Evolutionary conservation across 1,139 yeast genomes (phyloP).

Genomic region (Candida pseudoviswanathii): DNA sequence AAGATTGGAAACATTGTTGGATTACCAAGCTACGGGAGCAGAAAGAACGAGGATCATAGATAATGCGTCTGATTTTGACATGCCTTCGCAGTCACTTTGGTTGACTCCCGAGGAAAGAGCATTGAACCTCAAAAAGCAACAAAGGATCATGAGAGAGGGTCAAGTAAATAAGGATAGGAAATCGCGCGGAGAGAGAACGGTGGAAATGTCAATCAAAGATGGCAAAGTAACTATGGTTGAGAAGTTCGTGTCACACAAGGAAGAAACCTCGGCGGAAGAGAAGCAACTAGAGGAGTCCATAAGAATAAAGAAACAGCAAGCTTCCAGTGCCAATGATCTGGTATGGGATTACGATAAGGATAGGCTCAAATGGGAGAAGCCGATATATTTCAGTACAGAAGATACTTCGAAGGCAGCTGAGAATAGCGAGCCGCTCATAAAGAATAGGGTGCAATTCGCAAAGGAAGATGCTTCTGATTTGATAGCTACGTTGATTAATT

Average conservation of each 20-base stretch:
- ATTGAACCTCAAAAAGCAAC: constrained; percentile 76
- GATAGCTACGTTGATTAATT: constrained; percentile 15
- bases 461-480: constrained; percentile 15
- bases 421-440: neutral
- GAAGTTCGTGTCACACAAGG: constrained; percentile 24
- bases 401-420: neutral
- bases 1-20: constrained; percentile 68
- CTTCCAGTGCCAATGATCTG: constrained; percentile 19
- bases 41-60: constrained; percentile 92
- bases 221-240: constrained; percentile 75
- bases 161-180: constrained; percentile 56
- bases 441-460: constrained; percentile 23
- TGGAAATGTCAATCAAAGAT: constrained; percentile 76
- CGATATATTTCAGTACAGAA: constrained; percentile 33
- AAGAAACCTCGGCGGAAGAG: constrained; percentile 28
- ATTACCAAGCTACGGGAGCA: constrained; percentile 84
- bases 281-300: constrained; percentile 28
- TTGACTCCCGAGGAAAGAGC: constrained; percentile 89
- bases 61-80: constrained; percentile 86
- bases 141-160: constrained; percentile 65
- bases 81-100: constrained; percentile 69
- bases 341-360: constrained; percentile 64
- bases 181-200: constrained; percentile 74
- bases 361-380: constrained; percentile 52
- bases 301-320: constrained; percentile 19